Conservation (phyloP, 2,329 filamentous ascomycete species). For the Lecanicillium sp. region DNA sequence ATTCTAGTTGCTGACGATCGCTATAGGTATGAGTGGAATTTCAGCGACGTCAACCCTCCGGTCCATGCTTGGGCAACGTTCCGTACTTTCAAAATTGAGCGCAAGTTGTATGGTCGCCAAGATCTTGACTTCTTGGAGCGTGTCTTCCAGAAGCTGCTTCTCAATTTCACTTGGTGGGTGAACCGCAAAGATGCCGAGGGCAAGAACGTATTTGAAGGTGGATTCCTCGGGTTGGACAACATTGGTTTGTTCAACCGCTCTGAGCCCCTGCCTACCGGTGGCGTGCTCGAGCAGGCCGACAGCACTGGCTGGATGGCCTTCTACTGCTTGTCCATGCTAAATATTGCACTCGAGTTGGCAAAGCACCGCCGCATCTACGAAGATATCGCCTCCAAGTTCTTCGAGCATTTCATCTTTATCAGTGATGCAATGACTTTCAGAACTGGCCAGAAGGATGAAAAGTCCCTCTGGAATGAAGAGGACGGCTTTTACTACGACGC, state of each 20-base stretch:
- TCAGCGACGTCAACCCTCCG: constrained; percentile 91
- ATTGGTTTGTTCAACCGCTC: constrained; percentile 97
- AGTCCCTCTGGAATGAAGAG: constrained; percentile 91
- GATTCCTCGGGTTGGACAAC: constrained; percentile 92
- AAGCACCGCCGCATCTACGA: constrained; percentile 94
- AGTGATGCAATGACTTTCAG: constrained; percentile 93
- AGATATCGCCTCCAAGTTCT: constrained; percentile 96
- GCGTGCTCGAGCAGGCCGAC: constrained; percentile 90
- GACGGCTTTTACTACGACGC: constrained; percentile 99
- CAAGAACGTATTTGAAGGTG: constrained; percentile 96
- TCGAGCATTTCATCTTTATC: constrained; percentile 97
- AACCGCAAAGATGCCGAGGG: constrained; percentile 91
- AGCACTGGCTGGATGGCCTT: constrained; percentile 99
- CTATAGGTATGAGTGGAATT: constrained; percentile 82
- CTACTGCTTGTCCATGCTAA: constrained; percentile 93
- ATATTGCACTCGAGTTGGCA: constrained; percentile 88
- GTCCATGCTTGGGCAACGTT: constrained; percentile 96
- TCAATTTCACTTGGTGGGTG: constrained; percentile 99
- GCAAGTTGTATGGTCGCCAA: constrained; percentile 91
- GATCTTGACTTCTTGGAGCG: constrained; percentile 93
- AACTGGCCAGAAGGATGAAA: constrained; percentile 59
- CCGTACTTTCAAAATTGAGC: constrained; percentile 94
- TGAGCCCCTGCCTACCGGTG: constrained; percentile 86
- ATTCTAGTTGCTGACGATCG: constrained; percentile 11
- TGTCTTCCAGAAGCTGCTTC: constrained; percentile 88